These are phyloP conservation scores for Scolecobasidium constrictum DNA, from an alignment of 2,329 filamentous ascomycete species.

Conservation along the genomic window DNA sequence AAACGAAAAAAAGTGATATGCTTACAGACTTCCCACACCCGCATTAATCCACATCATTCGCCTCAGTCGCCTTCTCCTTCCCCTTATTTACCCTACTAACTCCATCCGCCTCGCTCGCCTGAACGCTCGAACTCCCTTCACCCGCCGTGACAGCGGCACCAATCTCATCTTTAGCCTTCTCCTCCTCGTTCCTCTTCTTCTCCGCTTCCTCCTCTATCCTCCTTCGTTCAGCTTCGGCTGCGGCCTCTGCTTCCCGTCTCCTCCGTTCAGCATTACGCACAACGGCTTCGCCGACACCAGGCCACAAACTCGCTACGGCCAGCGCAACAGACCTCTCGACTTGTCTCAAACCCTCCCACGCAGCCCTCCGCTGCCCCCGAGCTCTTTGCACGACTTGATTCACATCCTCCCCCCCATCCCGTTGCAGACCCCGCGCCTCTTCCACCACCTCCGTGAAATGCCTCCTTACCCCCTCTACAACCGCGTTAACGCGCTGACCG, in stretches of 20 bases:
- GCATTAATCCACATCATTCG: not conserved
- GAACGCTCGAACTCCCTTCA: not conserved
- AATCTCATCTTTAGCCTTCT: constrained; percentile 12
- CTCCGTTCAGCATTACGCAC: constrained; percentile 45
- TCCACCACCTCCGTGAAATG: constrained; percentile 35
- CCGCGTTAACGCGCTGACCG: constrained; percentile 22
- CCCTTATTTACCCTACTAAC: constrained; percentile 5
- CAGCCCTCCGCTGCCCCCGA: constrained; percentile 1
- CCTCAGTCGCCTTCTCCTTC: constrained; percentile 12
- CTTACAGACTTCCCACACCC: too few species aligned
- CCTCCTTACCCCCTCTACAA: constrained; percentile 22
- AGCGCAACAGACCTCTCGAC: constrained; percentile 46
- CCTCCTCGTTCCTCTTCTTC: constrained; percentile 13
- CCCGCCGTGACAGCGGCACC: constrained; percentile 2
- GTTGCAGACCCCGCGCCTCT: constrained; percentile 9
- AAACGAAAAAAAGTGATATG: too few species aligned
- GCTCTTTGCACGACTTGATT: constrained; percentile 12
- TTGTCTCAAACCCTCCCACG: constrained; percentile 1
- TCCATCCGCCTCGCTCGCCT: constrained; percentile 2
- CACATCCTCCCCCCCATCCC: not conserved
- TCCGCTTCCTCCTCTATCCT: constrained; percentile 11
- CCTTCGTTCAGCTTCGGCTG: constrained; percentile 21
- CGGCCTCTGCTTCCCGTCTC: constrained; percentile 26
- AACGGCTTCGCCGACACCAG: constrained; percentile 51
- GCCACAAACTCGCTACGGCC: constrained; percentile 52